Percentiles rank a stretch among this genome's conserved stretches.
Conservation (phyloP, 148 eudicot genomes). For the Beta vulgaris region DNA sequence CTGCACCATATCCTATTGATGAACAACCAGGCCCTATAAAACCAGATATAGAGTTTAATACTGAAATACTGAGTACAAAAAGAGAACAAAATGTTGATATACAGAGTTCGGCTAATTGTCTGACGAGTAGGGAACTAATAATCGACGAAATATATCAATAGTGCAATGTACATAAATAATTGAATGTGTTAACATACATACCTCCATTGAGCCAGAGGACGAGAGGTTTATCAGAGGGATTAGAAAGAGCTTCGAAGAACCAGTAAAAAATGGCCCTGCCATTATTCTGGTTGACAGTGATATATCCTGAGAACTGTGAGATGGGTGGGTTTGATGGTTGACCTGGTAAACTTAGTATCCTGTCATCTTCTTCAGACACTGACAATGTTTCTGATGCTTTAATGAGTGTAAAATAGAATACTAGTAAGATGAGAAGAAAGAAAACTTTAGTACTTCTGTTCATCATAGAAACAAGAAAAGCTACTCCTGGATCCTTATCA, state of each 20-base stretch:
- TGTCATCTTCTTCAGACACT: constrained; percentile 33
- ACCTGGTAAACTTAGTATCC: constrained; percentile 53
- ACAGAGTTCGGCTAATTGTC: no score
- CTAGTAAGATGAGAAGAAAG: constrained; percentile 11
- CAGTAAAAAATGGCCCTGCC: constrained; percentile 76
- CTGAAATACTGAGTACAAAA: not conserved
- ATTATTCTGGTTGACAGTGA: constrained; percentile 53
- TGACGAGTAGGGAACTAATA: no score
- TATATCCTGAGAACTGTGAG: constrained; percentile 60
- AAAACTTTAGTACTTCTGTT: constrained; percentile 6
- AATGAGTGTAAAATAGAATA: constrained; percentile 14
- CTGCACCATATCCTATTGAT: constrained; percentile 70
- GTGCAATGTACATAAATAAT: no score
- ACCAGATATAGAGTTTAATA: not conserved
- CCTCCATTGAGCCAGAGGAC: constrained; percentile 80
- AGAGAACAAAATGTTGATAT: no score
- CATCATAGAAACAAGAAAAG: constrained; percentile 4
- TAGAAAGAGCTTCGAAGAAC: constrained; percentile 63
- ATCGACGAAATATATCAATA: no score
- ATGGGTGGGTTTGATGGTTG: constrained; percentile 49
- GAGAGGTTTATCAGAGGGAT: constrained; percentile 47
- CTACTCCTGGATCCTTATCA: not conserved
- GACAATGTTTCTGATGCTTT: constrained; percentile 23
- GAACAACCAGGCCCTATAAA: constrained; percentile 73
- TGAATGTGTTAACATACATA: not conserved